Base-by-base conservation (phyloP, 208 protist species). In the Naegleria gruberi region DNA sequence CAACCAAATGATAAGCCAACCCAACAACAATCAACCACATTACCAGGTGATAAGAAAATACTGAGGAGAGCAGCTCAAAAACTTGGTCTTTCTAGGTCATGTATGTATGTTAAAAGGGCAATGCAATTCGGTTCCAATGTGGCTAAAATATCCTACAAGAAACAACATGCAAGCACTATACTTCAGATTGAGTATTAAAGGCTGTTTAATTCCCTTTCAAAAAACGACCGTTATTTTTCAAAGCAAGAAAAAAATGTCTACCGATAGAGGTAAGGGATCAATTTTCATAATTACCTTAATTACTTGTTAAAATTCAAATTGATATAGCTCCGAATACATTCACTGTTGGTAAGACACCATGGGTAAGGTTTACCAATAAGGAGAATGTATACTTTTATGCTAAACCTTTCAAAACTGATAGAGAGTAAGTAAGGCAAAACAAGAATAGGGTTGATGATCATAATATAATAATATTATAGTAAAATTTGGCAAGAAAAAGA, bases 51-150 rank as follows among this genome's bases (percentile, higher is more conserved):
- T 89, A 98, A 98, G 94, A 94, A 94, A 37, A 93, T 98, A 17
- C 94, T 98, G 44, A 94, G 97, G 10, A 90, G 89, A 42, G 93
- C 94, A 37, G 97, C 97, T 12, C 89, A 89, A 8, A 90, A 95
- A 45, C 51, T 98, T n/a, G 98, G 97, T 0, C 93, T 99, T 30
- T 65, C 88, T 12, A 91, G 90, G 17, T 94, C 96, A 42, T 93
- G 96, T 37, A 89, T 90, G 30, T 92, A 98, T 82, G 94, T 97
- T 91, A 99, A 99, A 93, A 95, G 98, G 19, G 98, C 98, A 4
- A 99, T 99, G 57, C 98, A 99, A 93, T 99, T 99, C 90, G 98
- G 98, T 87, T 97, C 97, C 7, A 94, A 97, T 37, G 95, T 98
- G 73, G 97, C 98, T 15, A 95, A 98, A 30, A 40, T 86, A 30